A percentile compares a stretch with the other conserved stretches of the same genome.
Conservation (phyloP, 345 rosid species). For the Cardamine occulta region DNA sequence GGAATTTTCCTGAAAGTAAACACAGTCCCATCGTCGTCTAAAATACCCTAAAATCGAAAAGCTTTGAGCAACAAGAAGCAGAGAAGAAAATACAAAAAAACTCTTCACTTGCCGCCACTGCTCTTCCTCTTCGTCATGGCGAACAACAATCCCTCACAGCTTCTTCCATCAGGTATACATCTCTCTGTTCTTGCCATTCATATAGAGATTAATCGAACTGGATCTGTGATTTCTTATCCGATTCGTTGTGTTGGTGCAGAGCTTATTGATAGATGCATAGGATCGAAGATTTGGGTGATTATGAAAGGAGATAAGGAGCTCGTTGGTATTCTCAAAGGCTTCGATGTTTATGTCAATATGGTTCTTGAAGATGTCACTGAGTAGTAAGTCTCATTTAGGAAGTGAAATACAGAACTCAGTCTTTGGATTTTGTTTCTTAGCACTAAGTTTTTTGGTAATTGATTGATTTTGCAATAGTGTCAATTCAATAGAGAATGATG, state of each 20-base stretch:
- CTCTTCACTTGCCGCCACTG: conserved; percentile 23
- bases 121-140: conserved; percentile 49
- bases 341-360: conserved; percentile 85
- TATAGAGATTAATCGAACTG: neutral
- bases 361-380: conserved; percentile 79
- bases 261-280: conserved; percentile 83
- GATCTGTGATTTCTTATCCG: conserved; percentile 17
- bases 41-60: conserved; percentile 30
- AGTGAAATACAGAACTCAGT: neutral
- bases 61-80: neutral
- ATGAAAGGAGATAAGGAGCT: conserved; percentile 97
- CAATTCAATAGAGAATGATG: neutral
- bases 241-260: conserved; percentile 47
- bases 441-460: neutral
- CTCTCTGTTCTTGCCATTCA: neutral
- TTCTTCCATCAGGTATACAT: conserved; percentile 65
- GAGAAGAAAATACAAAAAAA: neutral
- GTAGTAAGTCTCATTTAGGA: conserved; percentile 52
- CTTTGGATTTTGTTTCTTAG: neutral
- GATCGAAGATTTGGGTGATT: conserved; percentile 86
- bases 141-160: conserved; percentile 77
- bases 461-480: neutral
- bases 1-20: neutral
- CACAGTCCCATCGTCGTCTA: neutral
- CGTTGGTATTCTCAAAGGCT: conserved; percentile 76